Evolutionary conservation across 129 eudicot genomes (phyloP).

Genomic region (Escallonia rubra): DNA sequence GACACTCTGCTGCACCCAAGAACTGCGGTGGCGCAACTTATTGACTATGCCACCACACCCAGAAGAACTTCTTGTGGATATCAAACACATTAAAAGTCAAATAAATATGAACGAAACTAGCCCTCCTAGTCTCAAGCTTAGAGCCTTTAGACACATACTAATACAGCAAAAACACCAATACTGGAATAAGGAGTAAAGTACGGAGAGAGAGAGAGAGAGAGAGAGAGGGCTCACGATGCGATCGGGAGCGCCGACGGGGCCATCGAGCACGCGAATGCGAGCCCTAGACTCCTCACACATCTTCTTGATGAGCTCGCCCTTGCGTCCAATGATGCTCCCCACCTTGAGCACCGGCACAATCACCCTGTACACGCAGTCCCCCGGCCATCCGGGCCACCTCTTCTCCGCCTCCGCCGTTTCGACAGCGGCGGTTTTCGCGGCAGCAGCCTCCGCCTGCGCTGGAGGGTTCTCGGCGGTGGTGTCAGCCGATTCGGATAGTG

Average conservation of each 20-base stretch:
- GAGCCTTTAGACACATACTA: not conserved
- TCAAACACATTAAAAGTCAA: not conserved
- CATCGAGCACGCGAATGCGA: constrained; percentile 73
- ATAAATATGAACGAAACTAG: not conserved
- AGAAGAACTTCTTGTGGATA: not conserved
- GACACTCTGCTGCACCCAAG: too few species aligned
- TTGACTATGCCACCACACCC: too few species aligned
- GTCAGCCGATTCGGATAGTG: too few species aligned
- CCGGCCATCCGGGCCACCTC: constrained; percentile 97
- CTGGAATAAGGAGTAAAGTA: not conserved
- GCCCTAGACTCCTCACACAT: constrained; percentile 73
- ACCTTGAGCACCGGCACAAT: constrained; percentile 82
- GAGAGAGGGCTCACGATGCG: constrained; percentile 49
- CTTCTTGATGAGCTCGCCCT: constrained; percentile 72
- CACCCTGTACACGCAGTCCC: constrained; percentile 57
- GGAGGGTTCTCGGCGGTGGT: too few species aligned
- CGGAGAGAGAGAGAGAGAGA: not conserved
- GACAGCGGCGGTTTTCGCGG: too few species aligned
- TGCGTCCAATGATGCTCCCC: constrained; percentile 83
- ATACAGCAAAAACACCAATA: not conserved
- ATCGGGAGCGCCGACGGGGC: constrained; percentile 51
- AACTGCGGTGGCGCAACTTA: too few species aligned
- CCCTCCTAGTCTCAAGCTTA: too few species aligned
- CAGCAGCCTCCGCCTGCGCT: too few species aligned
- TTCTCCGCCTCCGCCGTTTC: constrained; percentile 17